Evolutionary conservation across 2,329 filamentous ascomycete species (phyloP), one percentile per base, ranked within the genome.

Genomic region (Aspergillus chevalieri): DNA sequence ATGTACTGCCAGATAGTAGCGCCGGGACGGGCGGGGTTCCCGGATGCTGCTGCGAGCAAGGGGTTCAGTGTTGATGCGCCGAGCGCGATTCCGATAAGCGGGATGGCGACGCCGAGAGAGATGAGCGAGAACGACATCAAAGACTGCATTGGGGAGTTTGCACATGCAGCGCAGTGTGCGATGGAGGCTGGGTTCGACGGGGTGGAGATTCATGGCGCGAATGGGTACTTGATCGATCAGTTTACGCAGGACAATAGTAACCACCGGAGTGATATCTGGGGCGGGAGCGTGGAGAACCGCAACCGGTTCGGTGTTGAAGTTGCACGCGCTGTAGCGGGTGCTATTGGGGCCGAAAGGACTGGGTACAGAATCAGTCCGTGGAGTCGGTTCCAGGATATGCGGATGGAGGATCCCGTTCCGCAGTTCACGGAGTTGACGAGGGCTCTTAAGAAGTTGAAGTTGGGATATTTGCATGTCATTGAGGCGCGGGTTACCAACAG

Each of bases 1-100:
- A 80, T 85, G 28, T 84, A 72, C 64, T 65, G 74, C 1, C 83
- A 86, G 57, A 69, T 86, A 0, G 84, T 79, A 72, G 75, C 76
- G 0, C 67, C 79, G n/a, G 82, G 84, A 2, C 75, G 83, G 8
- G 73, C 75, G 3, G 77, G 65, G 71, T 9, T 65, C 71, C 2
- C 42, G 3, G 38, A 21, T 21, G 15, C 38, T 30, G 17, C 10
- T 22, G 38, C 38, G 17, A 10, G 17, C 7, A 21, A 22, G 17
- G 19, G 38, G 15, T 41, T 19, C 12, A 22, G 7, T 15, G 10
- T 41, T 17, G 38, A 22, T 21, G 38, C 15, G 38, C 15, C 17
- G 6, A 74, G 71, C 63, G 65, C 70, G 17, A 67, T 69, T 47
- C 62, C 61, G 30, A 71, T 22, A 6, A 19, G 63, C 17, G 70